Percentiles rank a stretch among this genome's conserved stretches.
Evolutionary conservation across 1,284 basidiomycete genomes (phyloP).

Genomic region (Cystobasidiaceae sp.): DNA sequence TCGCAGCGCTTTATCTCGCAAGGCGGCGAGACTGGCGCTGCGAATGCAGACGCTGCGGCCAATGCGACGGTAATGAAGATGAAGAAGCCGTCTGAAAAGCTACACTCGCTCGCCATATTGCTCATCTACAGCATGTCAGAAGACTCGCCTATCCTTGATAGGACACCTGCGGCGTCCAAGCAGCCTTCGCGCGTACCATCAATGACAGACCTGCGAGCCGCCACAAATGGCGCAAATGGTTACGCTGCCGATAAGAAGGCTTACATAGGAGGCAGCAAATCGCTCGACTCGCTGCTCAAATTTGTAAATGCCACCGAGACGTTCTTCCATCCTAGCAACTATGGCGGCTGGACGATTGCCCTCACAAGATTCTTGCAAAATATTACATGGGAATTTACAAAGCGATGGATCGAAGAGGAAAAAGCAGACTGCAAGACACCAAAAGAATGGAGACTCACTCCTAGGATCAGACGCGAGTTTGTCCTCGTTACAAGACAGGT

Average conservation of each 20-base stretch:
- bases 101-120: conserved; percentile 72
- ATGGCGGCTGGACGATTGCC: conserved; percentile 50
- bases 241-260: conserved; percentile 37
- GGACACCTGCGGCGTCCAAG: conserved; percentile 32
- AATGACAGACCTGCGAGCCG: background rate
- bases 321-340: conserved; percentile 67
- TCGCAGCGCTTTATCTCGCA: conserved; percentile 35
- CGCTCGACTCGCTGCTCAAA: conserved; percentile 80
- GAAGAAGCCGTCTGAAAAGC: conserved; percentile 67
- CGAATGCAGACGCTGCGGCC: conserved; percentile 38
- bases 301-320: conserved; percentile 88
- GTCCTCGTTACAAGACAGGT: conserved; percentile 78
- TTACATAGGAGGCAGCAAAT: conserved; percentile 79
- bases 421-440: conserved; percentile 75
- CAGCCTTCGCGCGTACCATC: conserved; percentile 45
- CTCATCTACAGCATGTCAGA: conserved; percentile 87
- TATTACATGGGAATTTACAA: conserved; percentile 76
- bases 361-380: conserved; percentile 73
- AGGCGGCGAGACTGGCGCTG: conserved; percentile 37
- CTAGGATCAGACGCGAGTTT: conserved; percentile 73
- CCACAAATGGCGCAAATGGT: conserved; percentile 39
- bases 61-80: conserved; percentile 58
- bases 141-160: conserved; percentile 58
- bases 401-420: conserved; percentile 78
- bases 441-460: conserved; percentile 66